Evolutionary conservation across 805 yeast genomes (phyloP).

Genomic region (Yarrowia sp.): DNA sequence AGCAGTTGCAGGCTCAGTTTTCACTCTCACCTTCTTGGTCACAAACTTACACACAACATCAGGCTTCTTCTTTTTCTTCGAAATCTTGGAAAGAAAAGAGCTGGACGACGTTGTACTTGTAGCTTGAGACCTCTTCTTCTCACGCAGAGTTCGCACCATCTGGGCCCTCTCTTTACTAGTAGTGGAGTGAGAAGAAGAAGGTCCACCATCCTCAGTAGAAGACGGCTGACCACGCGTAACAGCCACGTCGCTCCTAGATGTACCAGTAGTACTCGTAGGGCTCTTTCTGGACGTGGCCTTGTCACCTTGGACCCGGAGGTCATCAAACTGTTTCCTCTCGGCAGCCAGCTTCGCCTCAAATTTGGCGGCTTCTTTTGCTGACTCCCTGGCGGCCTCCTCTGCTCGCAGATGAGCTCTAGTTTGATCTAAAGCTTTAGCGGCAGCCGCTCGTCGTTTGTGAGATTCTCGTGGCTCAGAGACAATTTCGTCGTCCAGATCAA

Average conservation of each 20-base stretch:
- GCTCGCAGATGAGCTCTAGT: background rate
- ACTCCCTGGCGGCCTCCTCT: background rate
- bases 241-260: background rate
- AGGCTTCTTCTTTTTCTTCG: background rate
- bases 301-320: background rate
- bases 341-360: slow-evolving; percentile 1
- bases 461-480: background rate
- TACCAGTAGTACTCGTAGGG: too few relatives aligned
- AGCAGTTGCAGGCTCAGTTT: too few relatives aligned
- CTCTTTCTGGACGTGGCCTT: too few relatives aligned
- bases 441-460: background rate
- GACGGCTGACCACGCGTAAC: background rate
- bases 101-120: background rate
- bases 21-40: background rate
- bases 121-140: background rate
- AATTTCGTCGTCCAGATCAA: background rate
- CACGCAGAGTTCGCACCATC: background rate
- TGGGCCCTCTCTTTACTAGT: background rate
- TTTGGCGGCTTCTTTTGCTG: background rate
- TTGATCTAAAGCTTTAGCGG: background rate
- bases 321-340: background rate
- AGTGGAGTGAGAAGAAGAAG: background rate
- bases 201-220: background rate
- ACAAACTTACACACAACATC: background rate
- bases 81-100: background rate